These are phyloP conservation scores for Cercospora zeae-maydis DNA, from an alignment of 2,329 filamentous ascomycete species.

Conservation along the genomic window DNA sequence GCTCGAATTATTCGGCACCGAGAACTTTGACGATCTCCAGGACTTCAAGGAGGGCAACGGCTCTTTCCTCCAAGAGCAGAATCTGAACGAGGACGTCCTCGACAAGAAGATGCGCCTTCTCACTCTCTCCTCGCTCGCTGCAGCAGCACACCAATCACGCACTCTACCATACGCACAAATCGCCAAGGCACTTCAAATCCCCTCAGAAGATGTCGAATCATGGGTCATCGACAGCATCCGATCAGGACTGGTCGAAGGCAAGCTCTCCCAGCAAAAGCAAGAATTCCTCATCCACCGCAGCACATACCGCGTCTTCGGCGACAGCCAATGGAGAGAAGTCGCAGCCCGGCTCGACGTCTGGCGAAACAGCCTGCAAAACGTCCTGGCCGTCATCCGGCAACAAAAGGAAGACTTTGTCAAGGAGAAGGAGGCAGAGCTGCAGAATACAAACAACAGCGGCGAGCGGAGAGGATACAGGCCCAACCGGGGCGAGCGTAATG, in stretches of 20 bases:
- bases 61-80: constrained; percentile 74
- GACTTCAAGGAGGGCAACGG: constrained; percentile 92
- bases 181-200: constrained; percentile 77
- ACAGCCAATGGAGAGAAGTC: constrained; percentile 97
- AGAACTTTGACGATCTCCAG: constrained; percentile 91
- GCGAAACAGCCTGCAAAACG: constrained; percentile 74
- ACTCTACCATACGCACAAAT: constrained; percentile 87
- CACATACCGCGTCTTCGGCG: constrained; percentile 93
- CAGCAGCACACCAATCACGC: constrained; percentile 69
- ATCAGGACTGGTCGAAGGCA: constrained; percentile 90
- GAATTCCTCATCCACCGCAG: constrained; percentile 94
- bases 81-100: constrained; percentile 67
- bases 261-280: constrained; percentile 86
- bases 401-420: constrained; percentile 77
- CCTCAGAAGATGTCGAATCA: constrained; percentile 82
- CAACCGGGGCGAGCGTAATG: constrained; percentile 28
- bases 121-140: constrained; percentile 85
- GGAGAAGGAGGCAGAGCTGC: constrained; percentile 60
- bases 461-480: constrained; percentile 27
- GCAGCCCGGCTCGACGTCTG: constrained; percentile 87
- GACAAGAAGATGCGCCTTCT: constrained; percentile 95
- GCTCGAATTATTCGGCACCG: constrained; percentile 90
- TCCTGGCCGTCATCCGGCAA: constrained; percentile 71
- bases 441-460: constrained; percentile 15
- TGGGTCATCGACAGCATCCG: constrained; percentile 99